phyloP scores from a whole-genome alignment of 768 basidiomycete genomes.

The Kondoa subrosea region DNA sequence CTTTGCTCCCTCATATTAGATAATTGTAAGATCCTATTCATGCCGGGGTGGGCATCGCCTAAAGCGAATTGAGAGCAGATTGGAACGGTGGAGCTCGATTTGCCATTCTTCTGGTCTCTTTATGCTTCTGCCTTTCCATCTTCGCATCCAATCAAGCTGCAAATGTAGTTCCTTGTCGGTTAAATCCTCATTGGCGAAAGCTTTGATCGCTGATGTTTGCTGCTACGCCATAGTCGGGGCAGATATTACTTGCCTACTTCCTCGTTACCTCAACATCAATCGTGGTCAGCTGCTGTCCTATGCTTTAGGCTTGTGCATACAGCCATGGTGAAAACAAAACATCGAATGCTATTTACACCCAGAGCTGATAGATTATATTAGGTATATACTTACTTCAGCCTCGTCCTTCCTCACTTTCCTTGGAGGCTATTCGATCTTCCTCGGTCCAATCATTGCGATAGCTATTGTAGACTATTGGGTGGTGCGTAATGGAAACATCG shows the following conservation, averaged over 20 bases:
- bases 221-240: too few relatives aligned
- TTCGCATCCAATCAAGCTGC: conserved; percentile 17
- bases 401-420: conserved; percentile 13
- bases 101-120: conserved; percentile 16
- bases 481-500: conserved; percentile 13
- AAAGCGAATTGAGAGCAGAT: too few relatives aligned
- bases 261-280: conserved; percentile 16
- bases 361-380: too few relatives aligned
- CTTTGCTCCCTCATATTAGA: conserved; percentile 10
- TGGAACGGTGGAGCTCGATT: conserved; percentile 9
- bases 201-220: too few relatives aligned
- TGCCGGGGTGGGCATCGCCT: too few relatives aligned
- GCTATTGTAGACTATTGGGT: conserved; percentile 10
- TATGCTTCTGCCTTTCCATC: conserved; percentile 13
- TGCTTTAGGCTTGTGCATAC: neutral
- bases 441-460: conserved; percentile 10
- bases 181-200: too few relatives aligned
- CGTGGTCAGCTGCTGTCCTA: neutral
- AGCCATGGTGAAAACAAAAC: too few relatives aligned
- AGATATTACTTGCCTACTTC: too few relatives aligned
- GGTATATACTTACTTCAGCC: conserved; percentile 13
- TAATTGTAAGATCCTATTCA: too few relatives aligned
- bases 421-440: conserved; percentile 15
- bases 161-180: conserved; percentile 10
- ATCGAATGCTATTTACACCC: too few relatives aligned